A percentile compares a stretch with the other conserved stretches of the same genome.
phyloP scores from a whole-genome alignment of 495 filamentous ascomycete species.

The Diplogelasinospora grovesii region DNA sequence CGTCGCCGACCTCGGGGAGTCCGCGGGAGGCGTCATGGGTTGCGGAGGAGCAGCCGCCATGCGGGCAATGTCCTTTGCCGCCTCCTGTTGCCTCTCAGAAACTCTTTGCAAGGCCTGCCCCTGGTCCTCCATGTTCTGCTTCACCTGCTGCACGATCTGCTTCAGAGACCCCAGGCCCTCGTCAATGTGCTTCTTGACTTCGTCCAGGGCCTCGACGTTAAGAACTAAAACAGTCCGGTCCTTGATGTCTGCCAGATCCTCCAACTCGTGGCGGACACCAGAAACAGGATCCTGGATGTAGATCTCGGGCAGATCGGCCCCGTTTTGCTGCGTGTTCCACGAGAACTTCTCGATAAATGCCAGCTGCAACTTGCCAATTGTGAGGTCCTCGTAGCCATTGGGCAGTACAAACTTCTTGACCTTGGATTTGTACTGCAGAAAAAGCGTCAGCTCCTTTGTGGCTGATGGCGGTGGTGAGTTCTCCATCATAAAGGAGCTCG shows the following conservation, averaged over 20 bases:
- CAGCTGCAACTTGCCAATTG: constrained; percentile 79
- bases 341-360: constrained; percentile 99
- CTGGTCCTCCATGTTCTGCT: constrained; percentile 72
- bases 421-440: constrained; percentile 91
- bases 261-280: constrained; percentile 89
- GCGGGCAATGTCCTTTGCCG: constrained; percentile 83
- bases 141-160: constrained; percentile 72
- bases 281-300: constrained; percentile 96
- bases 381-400: constrained; percentile 75
- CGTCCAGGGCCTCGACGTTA: constrained; percentile 91
- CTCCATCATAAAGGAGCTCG: constrained; percentile 36
- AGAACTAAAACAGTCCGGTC: constrained; percentile 89
- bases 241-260: constrained; percentile 92
- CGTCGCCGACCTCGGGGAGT: constrained; percentile 24
- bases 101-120: constrained; percentile 72
- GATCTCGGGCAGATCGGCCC: constrained; percentile 88
- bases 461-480: constrained; percentile 72
- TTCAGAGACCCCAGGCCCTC: constrained; percentile 79
- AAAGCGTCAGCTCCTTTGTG: constrained; percentile 88
- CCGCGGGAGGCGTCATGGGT: constrained; percentile 27
- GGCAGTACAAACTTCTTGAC: constrained; percentile 92
- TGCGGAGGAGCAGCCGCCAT: constrained; percentile 61
- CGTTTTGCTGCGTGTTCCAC: constrained; percentile 94
- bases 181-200: constrained; percentile 94
- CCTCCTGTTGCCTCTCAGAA: constrained; percentile 86